Conservation (phyloP, 139 green algal species). For the Desmodesmus armatus region DNA sequence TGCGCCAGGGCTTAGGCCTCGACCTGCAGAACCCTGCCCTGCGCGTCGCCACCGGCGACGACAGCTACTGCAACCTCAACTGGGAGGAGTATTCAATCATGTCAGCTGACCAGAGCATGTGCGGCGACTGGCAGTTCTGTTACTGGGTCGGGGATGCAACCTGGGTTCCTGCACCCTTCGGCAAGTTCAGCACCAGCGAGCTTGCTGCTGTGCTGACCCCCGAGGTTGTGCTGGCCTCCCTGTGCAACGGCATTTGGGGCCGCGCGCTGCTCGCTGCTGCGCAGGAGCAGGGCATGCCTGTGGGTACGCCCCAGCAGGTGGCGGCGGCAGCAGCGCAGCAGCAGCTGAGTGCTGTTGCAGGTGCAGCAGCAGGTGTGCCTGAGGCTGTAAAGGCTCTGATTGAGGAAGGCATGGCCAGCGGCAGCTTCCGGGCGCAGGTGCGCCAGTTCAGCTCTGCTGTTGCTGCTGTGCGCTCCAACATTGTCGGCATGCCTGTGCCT, state of each 20-base stretch:
- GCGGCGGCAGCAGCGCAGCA: neutral
- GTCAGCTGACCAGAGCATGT: neutral
- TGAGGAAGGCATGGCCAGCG: no score
- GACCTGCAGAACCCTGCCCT: constrained; percentile 1
- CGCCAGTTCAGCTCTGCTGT: no score
- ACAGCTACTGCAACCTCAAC: neutral
- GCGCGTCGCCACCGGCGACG: neutral
- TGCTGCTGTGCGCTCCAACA: no score
- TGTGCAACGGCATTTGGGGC: constrained; percentile 18
- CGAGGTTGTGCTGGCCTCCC: neutral
- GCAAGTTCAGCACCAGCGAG: constrained; percentile 14
- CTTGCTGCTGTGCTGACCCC: neutral
- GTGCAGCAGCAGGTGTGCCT: no score
- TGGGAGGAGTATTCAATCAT: neutral
- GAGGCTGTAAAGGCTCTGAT: no score
- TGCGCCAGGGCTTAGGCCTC: neutral
- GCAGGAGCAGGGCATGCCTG: neutral
- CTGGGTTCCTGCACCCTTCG: constrained; percentile 8
- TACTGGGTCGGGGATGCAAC: neutral
- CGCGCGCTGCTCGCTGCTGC: neutral
- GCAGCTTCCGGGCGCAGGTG: no score
- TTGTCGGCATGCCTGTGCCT: no score
- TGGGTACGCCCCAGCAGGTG: neutral
- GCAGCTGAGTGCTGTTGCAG: no score
- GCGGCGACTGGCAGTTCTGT: constrained; percentile 10